These are phyloP conservation scores for Aspergillus puulaauensis DNA, from an alignment of 2,329 filamentous ascomycete genomes.

Conservation along the genomic window DNA sequence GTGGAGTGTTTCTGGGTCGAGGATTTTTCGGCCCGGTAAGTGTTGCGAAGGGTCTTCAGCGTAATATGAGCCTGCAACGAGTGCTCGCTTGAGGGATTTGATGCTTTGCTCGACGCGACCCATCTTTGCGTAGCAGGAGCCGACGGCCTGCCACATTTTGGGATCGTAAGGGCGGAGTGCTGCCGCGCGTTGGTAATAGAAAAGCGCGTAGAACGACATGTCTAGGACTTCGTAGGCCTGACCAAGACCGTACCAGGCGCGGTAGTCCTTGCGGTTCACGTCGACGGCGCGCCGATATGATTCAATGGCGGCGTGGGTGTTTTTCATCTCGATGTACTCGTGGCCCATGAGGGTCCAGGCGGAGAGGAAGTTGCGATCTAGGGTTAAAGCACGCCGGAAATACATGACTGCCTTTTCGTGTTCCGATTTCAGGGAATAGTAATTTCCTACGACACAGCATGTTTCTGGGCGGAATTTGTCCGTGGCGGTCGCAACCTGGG, in stretches of 20 bases:
- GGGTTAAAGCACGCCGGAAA: conserved; percentile 85
- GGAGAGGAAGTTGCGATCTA: conserved; percentile 86
- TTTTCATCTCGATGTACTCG: conserved; percentile 98
- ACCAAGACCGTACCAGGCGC: conserved; percentile 95
- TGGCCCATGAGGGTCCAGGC: conserved; percentile 99
- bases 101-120: conserved; percentile 85
- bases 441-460: conserved; percentile 95
- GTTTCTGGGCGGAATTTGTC: conserved; percentile 97
- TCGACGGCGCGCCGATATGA: conserved; percentile 94
- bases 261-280: conserved; percentile 92
- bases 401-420: conserved; percentile 99
- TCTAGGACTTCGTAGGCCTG: conserved; percentile 97
- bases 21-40: conserved; percentile 49
- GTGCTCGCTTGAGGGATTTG: conserved; percentile 87
- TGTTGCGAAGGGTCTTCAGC: conserved; percentile 39
- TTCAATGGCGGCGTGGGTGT: conserved; percentile 96
- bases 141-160: conserved; percentile 98
- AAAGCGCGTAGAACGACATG: conserved; percentile 95
- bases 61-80: conserved; percentile 85
- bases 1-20: conserved; percentile 87
- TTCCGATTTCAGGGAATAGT: conserved; percentile 89
- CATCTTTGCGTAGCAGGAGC: conserved; percentile 87
- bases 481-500: conserved; percentile 83
- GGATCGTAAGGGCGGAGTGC: conserved; percentile 92
- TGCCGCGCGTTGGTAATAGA: conserved; percentile 96